Evolutionary conservation across 495 filamentous ascomycete species (phyloP), one percentile per base, ranked within the genome.

Genomic region (Penicillium desertorum): DNA sequence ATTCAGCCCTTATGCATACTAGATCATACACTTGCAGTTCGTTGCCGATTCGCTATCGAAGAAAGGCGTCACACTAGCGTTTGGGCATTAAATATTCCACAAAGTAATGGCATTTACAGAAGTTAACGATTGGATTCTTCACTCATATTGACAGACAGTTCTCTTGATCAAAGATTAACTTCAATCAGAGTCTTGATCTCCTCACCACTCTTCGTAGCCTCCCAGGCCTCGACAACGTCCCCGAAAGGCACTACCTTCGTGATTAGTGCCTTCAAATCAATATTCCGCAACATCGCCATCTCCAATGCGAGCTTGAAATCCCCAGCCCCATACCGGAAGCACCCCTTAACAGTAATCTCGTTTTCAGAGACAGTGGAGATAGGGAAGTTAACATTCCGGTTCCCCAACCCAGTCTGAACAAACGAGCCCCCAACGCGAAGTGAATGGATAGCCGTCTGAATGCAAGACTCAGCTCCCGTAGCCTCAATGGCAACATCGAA

Each of bases 171-270:
- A 54, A 62, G 62, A 1, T 45, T 59, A 34, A 63, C 63, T 5
- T 84, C 83, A 66, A 96, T 95, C 58, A 94, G 65, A 25, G 86
- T 85, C 83, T 96, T 96, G 63, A 94, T 92, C 14, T 89, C 90
- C 72, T 89, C 79, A 1, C 89, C 91, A 49, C 78, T 79, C 75
- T 85, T 87, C 16, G 88, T 84, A 71, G 86, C 86, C 67, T 89
- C 81, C 74, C 92, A 95, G 2, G 92, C 92, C 60, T 85, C 72
- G 65, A 89, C 84, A 5, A 88, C 89, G 51, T 90, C 76, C 29
- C 29, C 9, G 9, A 30, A 30, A 30, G 29, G 10, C 29, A 30
- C 29, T 9, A 2, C 0, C 29, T 30, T 30, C 8, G 29, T 30
- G 10, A 30, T 30, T 10, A 30, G 29, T 10, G 29, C 2, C 29